Evolutionary conservation across 2,329 filamentous ascomycete species (phyloP), one percentile per base, ranked within the genome.

Genomic region (Dendryphion nanum): DNA sequence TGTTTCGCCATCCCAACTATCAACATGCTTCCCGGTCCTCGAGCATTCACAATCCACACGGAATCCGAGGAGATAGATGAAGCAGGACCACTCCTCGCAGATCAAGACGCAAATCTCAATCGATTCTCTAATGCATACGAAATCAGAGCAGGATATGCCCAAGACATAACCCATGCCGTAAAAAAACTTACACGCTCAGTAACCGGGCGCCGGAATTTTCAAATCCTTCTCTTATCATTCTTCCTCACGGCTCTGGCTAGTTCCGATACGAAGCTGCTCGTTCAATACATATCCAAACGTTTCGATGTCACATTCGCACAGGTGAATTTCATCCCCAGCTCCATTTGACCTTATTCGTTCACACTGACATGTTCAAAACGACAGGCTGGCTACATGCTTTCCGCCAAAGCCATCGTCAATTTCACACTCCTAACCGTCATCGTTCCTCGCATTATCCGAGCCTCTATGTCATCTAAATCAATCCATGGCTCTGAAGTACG

Each of bases 261-360:
- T 31, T 65, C 62, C 2, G 63, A 66, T 21, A 66, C 63, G 1
- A 63, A 65, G 23, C 47, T 67, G 2, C 53, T 66, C 2, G 58
- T 64, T 0, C 61, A 64, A 30, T 67, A 66, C 31, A 67, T 66
- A 12, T 66, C 63, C 6, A 65, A 65, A 37, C 48, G 64, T 18
- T 67, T 66, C 20, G 48, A 55, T n/a, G 64, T 62, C 61, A 64
- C 52, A 1, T 65, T 66, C 32, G 57, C 61, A 24, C 44, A 61
- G 39, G 59, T 59, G 38, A 31, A 33, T 29, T 13, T 17, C 15
- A 2, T 32, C 2, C n/a, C 14, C 4, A 13, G 7, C 16, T 15
- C 18, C 2, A 29, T 35, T 15, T 24, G 8, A n/a, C 12, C 16
- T 33, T 38, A 12, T 10, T 33, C 13, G 24, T 28, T 17, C 15